Percentiles rank a stretch among this genome's conserved stretches.
Conservation (phyloP, 495 filamentous ascomycete species). For the Podospora pseudocomata region DNA sequence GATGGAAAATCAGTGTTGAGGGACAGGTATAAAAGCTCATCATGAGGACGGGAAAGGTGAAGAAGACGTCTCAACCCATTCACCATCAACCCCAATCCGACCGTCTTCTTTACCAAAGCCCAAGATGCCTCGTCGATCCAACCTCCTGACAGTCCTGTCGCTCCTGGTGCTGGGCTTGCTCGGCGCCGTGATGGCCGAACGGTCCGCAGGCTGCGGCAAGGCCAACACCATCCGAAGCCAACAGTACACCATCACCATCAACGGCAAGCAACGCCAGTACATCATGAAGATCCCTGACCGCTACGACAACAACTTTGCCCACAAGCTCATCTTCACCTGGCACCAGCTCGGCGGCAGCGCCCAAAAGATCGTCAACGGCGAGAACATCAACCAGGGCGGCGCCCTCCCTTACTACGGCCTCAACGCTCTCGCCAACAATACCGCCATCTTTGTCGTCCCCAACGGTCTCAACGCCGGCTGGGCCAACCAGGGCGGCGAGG, state of each 20-base stretch:
- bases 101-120: neutral
- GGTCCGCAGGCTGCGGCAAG: constrained; percentile 44
- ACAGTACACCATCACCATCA: constrained; percentile 32
- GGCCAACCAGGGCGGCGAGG: constrained; percentile 43
- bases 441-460: constrained; percentile 45
- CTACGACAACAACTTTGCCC: constrained; percentile 42
- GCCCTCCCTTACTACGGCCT: constrained; percentile 42
- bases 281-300: constrained; percentile 39
- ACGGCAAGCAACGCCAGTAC: constrained; percentile 34
- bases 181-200: constrained; percentile 5
- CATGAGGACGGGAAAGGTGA: neutral
- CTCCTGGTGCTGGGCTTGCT: constrained; percentile 5
- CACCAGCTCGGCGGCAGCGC: constrained; percentile 41
- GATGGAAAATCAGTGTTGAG: neutral
- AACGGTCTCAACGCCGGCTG: constrained; percentile 47
- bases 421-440: constrained; percentile 35
- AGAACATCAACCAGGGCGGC: constrained; percentile 30
- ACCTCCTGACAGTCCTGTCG: neutral
- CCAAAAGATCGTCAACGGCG: constrained; percentile 38
- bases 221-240: constrained; percentile 30
- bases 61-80: neutral
- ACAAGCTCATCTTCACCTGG: constrained; percentile 43
- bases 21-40: neutral
- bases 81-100: neutral
- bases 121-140: neutral